Evolutionary conservation across 805 yeast species (phyloP), one percentile per base, ranked within the genome.

Genomic region (Starmerella gropengiesseri): DNA sequence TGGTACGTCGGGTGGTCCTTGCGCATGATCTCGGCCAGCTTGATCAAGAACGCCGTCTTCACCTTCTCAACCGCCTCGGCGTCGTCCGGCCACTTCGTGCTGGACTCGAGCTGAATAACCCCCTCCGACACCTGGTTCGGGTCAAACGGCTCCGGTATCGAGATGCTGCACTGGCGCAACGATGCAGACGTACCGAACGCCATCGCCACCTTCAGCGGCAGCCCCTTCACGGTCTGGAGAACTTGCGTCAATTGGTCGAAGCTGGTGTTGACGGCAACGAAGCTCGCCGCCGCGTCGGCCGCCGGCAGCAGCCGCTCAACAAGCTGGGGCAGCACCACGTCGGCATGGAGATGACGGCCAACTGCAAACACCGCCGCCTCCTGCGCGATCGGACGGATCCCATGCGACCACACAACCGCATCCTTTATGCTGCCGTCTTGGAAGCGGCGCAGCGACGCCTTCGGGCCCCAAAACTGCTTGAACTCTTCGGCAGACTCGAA

Each of bases 41-140:
- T 81, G 41, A 91, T 59, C 53, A 89, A 64, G 52, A 91, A 84
- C 7, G 97, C 97, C 25, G 93, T 75, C 57, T 91, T 91, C 13
- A 94, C 81, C 55, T 81, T 78, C 60, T 91, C 97, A 42, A 86
- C 64, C 2, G 95, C 86, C 30, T 69, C 64, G 5, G 85, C 59
- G 59, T 91, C 95, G 60, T 83, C 94, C 2, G 99, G 99, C 99
- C 99, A 91, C 59, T 77, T 77, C n/a, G 74, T 70, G 2, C 95
- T 83, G 3, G 82, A 68, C 63, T 91, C 98, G 60, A 91, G 84
- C 61, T 87, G 94, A 28, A 91, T 59, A 8, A 91, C 70, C 13
- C 79, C 77, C 33, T 82, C 87, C 53, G 81, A 83, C 67, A 84
- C 75, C 13, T 34, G 38, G 17, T 42, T 27, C 8, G 57, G 56